A percentile compares a stretch with the other conserved stretches of the same genome.
Evolutionary conservation across 495 filamentous ascomycete species (phyloP).

Genomic region (Penicillium diatomitis): DNA sequence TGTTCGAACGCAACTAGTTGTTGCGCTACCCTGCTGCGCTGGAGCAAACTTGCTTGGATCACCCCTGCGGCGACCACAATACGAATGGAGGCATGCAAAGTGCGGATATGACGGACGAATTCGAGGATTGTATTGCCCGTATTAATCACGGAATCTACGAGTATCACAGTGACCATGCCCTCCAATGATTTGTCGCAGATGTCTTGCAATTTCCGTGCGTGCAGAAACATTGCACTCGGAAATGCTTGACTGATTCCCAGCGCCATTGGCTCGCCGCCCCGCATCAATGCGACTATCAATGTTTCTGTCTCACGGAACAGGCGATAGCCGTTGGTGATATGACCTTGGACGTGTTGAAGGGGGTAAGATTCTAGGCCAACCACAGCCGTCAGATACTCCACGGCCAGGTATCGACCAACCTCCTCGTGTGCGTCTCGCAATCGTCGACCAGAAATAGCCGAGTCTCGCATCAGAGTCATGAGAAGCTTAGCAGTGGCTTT

Average conservation of each 20-base stretch:
- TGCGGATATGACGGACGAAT: slow-evolving; percentile 46
- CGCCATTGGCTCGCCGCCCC: slow-evolving; percentile 61
- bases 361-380: slow-evolving; percentile 44
- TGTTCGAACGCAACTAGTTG: slow-evolving; percentile 18
- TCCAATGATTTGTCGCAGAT: slow-evolving; percentile 13
- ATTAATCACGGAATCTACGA: slow-evolving; percentile 58
- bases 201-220: slow-evolving; percentile 41
- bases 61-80: slow-evolving; percentile 52
- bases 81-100: slow-evolving; percentile 28
- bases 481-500: slow-evolving; percentile 42
- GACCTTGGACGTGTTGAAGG: slow-evolving; percentile 48
- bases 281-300: slow-evolving; percentile 54
- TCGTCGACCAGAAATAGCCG: slow-evolving; percentile 30
- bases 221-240: slow-evolving; percentile 45
- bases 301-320: slow-evolving; percentile 43
- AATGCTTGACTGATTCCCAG: slow-evolving; percentile 50
- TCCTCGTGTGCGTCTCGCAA: slow-evolving; percentile 44
- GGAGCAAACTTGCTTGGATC: slow-evolving; percentile 37
- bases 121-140: slow-evolving; percentile 42
- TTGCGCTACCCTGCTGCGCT: slow-evolving; percentile 15
- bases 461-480: slow-evolving; percentile 49
- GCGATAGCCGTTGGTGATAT: slow-evolving; percentile 40
- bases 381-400: slow-evolving; percentile 35
- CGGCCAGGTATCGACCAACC: slow-evolving; percentile 48
- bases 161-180: slow-evolving; percentile 32